These are phyloP conservation scores for Trifolium pratense DNA, from an alignment of 306 rosid genomes.

Conservation along the genomic window DNA sequence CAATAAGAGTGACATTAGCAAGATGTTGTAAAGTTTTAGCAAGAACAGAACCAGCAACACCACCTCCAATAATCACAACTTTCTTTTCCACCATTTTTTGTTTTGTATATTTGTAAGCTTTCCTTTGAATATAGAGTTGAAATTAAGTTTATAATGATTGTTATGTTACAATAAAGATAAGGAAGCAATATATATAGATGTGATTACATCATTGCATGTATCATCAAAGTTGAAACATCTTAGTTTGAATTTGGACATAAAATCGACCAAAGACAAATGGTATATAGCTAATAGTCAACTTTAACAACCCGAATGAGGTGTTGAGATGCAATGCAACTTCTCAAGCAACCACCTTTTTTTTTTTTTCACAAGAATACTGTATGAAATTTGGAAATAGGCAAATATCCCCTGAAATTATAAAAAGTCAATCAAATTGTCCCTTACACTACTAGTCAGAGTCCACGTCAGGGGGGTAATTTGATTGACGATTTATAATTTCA, in stretches of 20 bases:
- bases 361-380: no score
- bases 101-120: not conserved
- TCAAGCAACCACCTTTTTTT: not conserved
- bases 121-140: constrained; percentile 1
- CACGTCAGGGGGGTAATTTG: no score
- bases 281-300: constrained; percentile 42
- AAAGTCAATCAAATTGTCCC: no score
- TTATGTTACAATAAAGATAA: constrained; percentile 20
- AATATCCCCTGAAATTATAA: no score
- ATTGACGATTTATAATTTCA: no score
- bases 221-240: constrained; percentile 34
- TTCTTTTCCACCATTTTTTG: constrained; percentile 51
- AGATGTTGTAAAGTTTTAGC: constrained; percentile 67
- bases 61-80: constrained; percentile 84
- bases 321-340: not conserved
- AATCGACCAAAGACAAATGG: constrained; percentile 7
- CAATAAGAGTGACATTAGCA: constrained; percentile 71
- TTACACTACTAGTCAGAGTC: no score
- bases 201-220: constrained; percentile 47
- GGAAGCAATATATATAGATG: constrained; percentile 42
- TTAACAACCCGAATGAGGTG: constrained; percentile 22
- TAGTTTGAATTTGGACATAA: constrained; percentile 32
- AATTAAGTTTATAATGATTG: constrained; percentile 22
- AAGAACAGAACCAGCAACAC: constrained; percentile 75
- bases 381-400: no score